Evolutionary conservation across 2,329 filamentous ascomycete genomes (phyloP).

Genomic region (Amauroascus verrucosus): DNA sequence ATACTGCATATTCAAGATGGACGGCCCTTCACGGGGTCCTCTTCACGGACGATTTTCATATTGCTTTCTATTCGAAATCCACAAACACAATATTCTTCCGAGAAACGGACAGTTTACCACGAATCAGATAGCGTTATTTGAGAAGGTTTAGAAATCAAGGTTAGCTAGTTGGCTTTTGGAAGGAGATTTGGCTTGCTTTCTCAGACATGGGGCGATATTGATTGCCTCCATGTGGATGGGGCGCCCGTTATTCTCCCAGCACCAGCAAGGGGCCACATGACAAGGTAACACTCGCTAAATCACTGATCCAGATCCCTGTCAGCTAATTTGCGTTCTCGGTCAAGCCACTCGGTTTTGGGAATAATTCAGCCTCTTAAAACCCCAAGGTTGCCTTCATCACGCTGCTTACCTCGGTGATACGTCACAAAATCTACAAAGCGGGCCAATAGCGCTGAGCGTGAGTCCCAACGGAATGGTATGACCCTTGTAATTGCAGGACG

Average conservation of each 20-base stretch:
- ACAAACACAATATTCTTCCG: not conserved
- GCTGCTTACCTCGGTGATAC: not conserved
- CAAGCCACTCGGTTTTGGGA: not conserved
- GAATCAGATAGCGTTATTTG: not conserved
- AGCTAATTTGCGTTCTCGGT: not conserved
- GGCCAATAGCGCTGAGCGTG: not conserved
- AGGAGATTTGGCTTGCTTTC: not conserved
- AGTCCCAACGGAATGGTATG: conserved; percentile 1
- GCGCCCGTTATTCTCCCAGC: not conserved
- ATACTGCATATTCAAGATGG: no score
- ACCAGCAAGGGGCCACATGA: not conserved
- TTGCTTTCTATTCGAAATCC: no score
- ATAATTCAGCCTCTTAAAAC: not conserved
- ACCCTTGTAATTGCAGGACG: conserved; percentile 9
- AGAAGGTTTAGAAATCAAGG: not conserved
- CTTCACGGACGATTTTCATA: no score
- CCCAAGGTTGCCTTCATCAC: not conserved
- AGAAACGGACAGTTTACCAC: not conserved
- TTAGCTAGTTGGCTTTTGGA: conserved; percentile 7
- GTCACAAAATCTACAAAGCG: not conserved
- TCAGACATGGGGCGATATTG: not conserved
- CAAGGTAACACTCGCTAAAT: conserved; percentile 9
- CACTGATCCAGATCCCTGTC: conserved; percentile 1
- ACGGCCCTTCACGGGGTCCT: no score
- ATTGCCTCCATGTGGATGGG: not conserved